Conservation (phyloP, 2,329 filamentous ascomycete species). For the Aurifilum marmelostoma region DNA sequence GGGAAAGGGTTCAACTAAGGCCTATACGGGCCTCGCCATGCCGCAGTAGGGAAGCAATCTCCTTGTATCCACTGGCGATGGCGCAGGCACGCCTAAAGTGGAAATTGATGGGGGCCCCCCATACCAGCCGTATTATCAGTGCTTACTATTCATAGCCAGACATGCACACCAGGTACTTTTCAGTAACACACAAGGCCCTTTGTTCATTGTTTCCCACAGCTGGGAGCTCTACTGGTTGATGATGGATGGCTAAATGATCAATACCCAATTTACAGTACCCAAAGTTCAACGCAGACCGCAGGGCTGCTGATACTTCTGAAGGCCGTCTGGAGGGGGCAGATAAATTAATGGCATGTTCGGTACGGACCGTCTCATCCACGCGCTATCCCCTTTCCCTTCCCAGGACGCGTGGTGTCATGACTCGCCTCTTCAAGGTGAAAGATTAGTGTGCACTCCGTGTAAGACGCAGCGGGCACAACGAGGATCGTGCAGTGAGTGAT, state of each 20-base stretch:
- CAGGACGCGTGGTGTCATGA: not conserved
- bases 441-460: not conserved
- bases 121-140: not conserved
- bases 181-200: too few relatives aligned
- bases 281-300: too few relatives aligned
- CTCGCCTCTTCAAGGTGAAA: not conserved
- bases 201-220: too few relatives aligned
- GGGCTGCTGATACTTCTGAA: not conserved
- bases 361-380: not conserved
- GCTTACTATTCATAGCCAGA: conserved; percentile 7
- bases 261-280: too few relatives aligned
- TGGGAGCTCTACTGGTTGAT: too few relatives aligned
- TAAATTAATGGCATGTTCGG: not conserved
- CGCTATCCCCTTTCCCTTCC: not conserved
- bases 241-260: too few relatives aligned
- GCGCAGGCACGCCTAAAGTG: not conserved
- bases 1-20: not conserved
- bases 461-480: not conserved
- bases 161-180: too few relatives aligned
- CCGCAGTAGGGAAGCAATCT: conserved; percentile 5
- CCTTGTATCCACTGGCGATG: conserved; percentile 6
- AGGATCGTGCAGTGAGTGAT: conserved; percentile 1
- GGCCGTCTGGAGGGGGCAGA: too few relatives aligned
- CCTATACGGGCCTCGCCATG: not conserved
- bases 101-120: conserved; percentile 13